phyloP scores from a whole-genome alignment of 257 asterid genomes.

The Solanum pennellii region DNA sequence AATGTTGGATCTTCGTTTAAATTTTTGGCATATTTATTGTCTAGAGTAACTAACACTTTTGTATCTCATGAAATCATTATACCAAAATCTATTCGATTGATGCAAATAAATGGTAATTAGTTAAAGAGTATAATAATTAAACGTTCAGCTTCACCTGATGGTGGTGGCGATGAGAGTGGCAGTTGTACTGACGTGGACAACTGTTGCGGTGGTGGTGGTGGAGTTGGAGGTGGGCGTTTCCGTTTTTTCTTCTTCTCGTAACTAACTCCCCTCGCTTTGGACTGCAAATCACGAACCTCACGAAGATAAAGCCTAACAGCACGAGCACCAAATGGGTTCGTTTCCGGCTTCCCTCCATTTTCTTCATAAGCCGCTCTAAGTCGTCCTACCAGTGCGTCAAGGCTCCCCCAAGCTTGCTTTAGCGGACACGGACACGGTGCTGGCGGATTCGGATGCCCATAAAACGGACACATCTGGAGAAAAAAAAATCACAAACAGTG shows the following conservation, averaged over 20 bases:
- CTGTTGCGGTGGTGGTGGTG: not conserved
- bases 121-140: too few relatives aligned
- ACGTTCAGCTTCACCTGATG: not conserved
- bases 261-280: slow-evolving; percentile 18
- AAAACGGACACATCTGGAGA: slow-evolving; percentile 5
- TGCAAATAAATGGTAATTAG: not conserved
- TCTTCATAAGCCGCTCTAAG: slow-evolving; percentile 17
- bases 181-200: not conserved
- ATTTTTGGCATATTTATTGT: not conserved
- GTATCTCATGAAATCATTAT: not conserved
- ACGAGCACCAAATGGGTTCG: slow-evolving; percentile 17
- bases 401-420: slow-evolving; percentile 20
- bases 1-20: too few relatives aligned
- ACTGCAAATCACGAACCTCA: slow-evolving; percentile 18
- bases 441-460: slow-evolving; percentile 18
- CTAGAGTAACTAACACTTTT: not conserved
- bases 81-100: not conserved
- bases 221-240: not conserved
- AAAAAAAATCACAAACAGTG: not conserved
- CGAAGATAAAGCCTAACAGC: slow-evolving; percentile 20
- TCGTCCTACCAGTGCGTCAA: slow-evolving; percentile 14
- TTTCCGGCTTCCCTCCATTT: slow-evolving; percentile 17
- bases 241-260: slow-evolving; percentile 11
- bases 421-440: slow-evolving; percentile 18
- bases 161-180: not conserved